Base-by-base conservation (phyloP, 345 rosid genomes). In the Zanthoxylum bungeanum region DNA sequence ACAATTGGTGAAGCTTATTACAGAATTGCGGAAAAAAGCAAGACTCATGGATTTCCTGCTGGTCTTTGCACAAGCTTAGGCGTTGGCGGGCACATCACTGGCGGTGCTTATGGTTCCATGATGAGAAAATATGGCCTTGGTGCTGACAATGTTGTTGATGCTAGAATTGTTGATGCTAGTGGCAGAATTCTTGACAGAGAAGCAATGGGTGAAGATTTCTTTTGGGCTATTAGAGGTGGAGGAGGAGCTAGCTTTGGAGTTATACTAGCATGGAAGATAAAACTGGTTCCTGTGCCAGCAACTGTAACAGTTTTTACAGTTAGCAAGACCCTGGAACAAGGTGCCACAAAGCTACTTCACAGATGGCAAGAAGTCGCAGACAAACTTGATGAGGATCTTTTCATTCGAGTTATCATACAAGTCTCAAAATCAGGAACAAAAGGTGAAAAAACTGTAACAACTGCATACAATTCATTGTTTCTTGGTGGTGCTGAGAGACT, bases 1-100 rank as follows among this genome's bases (percentile, higher is more conserved):
- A 81, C 84, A 2, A 16, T 72, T 21, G 84, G 84, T 24, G 84
- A 81, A 24, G 74, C 69, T 14, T 81, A 81, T 55, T 81, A 81
- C 34, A 72, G 71, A 55, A 75, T 81, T 51, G 28, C 70, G 0
- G 63, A 69, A 53, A 69, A 69, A 69, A 69, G 72, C 50, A 56
- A 69, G 21, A 60, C 47, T 17, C 85, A 66, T 50, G 85, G 80
- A 2, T 82, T 78, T 52, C 82, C 80, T 28, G 71, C 65, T 16
- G 85, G 82, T 10, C 67, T 78, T 17, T 82, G 80, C 51, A 76
- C 76, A 7, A 78, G 73, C 28, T 61, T 82, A 31, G 82, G 85
- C 21, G 39, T 76, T 36, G 75, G 75, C 9, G 79, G 79, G 21
- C 79, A 76, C 66, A 52, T 76, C 8, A 76, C 71, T 7, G 79